Base-by-base conservation (phyloP, 345 rosid genomes). In the Draba incana region DNA sequence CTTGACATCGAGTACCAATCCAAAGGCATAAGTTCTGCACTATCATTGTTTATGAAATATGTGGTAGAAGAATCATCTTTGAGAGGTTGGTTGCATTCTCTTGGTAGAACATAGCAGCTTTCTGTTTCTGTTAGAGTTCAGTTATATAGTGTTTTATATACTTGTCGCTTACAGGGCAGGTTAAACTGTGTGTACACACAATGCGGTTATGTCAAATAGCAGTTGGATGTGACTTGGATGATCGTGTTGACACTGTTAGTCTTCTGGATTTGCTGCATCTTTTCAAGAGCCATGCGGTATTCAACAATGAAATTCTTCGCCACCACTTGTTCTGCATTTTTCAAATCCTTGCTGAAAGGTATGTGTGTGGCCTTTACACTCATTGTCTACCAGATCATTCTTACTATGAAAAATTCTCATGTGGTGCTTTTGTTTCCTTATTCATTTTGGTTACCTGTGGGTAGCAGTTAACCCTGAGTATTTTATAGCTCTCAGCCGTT, bases 331-430 rank as follows among this genome's bases (percentile, higher is more conserved):
- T 89, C 78, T 81, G 96, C 83, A 86, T 91, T 74, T 65, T 94
- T 62, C 97, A 84, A 66, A 76, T 89, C 78, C 88, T 91, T 68
- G 89, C 95, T 20, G 85, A 86, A 83, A 88, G 97, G 99, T 94
- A 24, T 51, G 82, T 67, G 42, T 51, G 83, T 67, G 42, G 41
- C 28, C 54, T 39, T 31, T 39, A 27, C 63, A 35, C 49, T 75
- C 6, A 46, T 38, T 64, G 24, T 52, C 49, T 67, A 57, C 44
- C 38, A 74, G 58, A 37, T 67, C 16, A 20, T 45, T 43, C 51
- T 44, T 46, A 51, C 7, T 28, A 63, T 37, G 53, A 24, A 43
- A 52, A 15, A 41, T 60, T 51, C 9, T 35, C 68, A 59, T 52
- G 51, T 53, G 20, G 62, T 52, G 50, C 49, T 43, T 74, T 60